Evolutionary conservation across 1,139 yeast genomes (phyloP).

Genomic region (Maudiozyma humilis): DNA sequence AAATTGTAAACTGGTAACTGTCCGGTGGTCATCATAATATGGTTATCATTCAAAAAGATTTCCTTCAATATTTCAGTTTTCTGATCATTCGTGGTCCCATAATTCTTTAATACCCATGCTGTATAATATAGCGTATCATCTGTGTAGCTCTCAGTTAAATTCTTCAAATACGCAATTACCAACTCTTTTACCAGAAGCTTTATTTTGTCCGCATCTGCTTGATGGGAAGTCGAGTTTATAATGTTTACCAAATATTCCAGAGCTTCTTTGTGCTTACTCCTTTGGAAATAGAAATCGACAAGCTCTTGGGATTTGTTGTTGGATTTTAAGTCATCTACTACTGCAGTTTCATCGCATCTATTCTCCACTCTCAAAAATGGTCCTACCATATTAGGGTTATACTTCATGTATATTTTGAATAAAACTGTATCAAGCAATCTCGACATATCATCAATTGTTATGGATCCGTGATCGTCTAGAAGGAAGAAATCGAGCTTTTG

Average conservation of each 20-base stretch:
- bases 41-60: slow-evolving; percentile 61
- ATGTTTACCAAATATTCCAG: slow-evolving; percentile 42
- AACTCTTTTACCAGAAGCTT: slow-evolving; percentile 20
- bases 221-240: slow-evolving; percentile 23
- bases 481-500: slow-evolving; percentile 24
- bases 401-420: slow-evolving; percentile 62
- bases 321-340: slow-evolving; percentile 46
- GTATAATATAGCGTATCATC: slow-evolving; percentile 54
- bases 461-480: slow-evolving; percentile 27
- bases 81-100: slow-evolving; percentile 23
- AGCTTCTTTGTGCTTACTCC: slow-evolving; percentile 59
- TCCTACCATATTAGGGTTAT: slow-evolving; percentile 66
- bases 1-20: slow-evolving; percentile 45
- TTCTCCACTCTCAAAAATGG: slow-evolving; percentile 74
- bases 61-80: slow-evolving; percentile 35
- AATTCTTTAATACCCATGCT: slow-evolving; percentile 42
- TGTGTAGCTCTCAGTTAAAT: slow-evolving; percentile 44
- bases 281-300: slow-evolving; percentile 67
- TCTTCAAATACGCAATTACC: slow-evolving; percentile 52
- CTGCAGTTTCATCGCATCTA: slow-evolving; percentile 59
- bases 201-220: slow-evolving; percentile 24
- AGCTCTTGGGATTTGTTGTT: slow-evolving; percentile 56
- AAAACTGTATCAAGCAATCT: slow-evolving; percentile 67
- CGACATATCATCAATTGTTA: slow-evolving; percentile 35
- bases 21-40: slow-evolving; percentile 55